Evolutionary conservation across 1,139 yeast genomes (phyloP).

Genomic region (Lodderomyces margitis): DNA sequence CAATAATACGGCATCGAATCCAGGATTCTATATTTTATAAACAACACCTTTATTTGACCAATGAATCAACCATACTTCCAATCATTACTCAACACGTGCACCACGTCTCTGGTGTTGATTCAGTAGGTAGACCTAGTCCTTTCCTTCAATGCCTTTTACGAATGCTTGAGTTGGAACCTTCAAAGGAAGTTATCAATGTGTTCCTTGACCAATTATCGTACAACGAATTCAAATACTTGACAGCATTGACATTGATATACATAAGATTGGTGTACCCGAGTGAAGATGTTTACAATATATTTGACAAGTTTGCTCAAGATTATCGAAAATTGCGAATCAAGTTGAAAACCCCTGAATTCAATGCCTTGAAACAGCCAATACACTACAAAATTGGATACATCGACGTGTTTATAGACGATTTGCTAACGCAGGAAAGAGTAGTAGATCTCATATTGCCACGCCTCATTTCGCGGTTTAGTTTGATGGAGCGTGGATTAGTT

Average conservation of each 20-base stretch:
- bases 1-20: slow-evolving; percentile 66
- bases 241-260: slow-evolving; percentile 59
- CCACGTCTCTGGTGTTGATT: slow-evolving; percentile 50
- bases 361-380: slow-evolving; percentile 22
- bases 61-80: slow-evolving; percentile 48
- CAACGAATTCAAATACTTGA: slow-evolving; percentile 63
- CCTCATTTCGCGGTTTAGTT: slow-evolving; percentile 34
- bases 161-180: slow-evolving; percentile 62
- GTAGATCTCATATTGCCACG: slow-evolving; percentile 64
- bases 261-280: slow-evolving; percentile 50
- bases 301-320: slow-evolving; percentile 57
- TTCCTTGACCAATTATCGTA: slow-evolving; percentile 44
- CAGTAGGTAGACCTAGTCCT: slow-evolving; percentile 53
- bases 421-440: slow-evolving; percentile 50
- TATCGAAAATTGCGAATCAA: slow-evolving; percentile 46
- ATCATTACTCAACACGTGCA: slow-evolving; percentile 37
- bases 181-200: slow-evolving; percentile 48
- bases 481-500: slow-evolving; percentile 41
- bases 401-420: slow-evolving; percentile 60
- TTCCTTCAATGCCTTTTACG: slow-evolving; percentile 66
- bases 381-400: slow-evolving; percentile 41
- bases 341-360: slow-evolving; percentile 27
- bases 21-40: slow-evolving; percentile 71
- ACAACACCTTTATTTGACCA: slow-evolving; percentile 57
- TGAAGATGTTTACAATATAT: slow-evolving; percentile 41